phyloP scores from a whole-genome alignment of 208 protist genomes.

The Trichomonas tenax region DNA sequence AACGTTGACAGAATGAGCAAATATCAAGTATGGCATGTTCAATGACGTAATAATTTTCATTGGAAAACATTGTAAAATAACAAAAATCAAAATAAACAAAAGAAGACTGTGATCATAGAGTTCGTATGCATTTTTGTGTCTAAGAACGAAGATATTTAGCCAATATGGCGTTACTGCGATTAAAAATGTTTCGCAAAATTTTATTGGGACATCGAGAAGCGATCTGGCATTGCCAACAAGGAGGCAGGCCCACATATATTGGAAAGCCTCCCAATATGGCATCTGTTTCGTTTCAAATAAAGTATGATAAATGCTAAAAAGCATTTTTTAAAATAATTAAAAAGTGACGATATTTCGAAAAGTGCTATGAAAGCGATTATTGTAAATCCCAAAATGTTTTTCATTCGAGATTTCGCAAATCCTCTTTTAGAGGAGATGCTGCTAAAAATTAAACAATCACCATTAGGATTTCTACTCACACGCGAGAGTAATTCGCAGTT shows the following conservation, averaged over 20 bases:
- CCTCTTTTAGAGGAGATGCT: background rate
- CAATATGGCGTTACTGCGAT: background rate
- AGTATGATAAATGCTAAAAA: background rate
- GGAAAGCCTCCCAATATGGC: background rate
- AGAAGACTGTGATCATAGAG: background rate
- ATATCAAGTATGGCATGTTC: background rate
- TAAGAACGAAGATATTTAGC: background rate
- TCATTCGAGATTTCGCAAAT: background rate
- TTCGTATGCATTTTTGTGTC: background rate
- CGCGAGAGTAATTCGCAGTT: background rate
- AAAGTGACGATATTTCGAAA: too few species aligned
- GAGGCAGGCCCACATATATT: background rate
- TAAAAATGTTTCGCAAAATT: background rate
- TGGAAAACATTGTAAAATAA: background rate
- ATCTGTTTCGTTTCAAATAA: background rate
- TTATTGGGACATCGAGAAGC: background rate
- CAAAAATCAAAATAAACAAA: background rate
- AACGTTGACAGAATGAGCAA: background rate
- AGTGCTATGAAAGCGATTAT: too few species aligned
- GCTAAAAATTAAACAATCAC: background rate
- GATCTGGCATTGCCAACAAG: background rate
- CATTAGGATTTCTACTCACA: background rate
- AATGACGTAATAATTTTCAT: background rate
- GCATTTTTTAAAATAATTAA: background rate
- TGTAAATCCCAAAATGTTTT: background rate